Percentiles rank a stretch among this genome's conserved stretches.
Evolutionary conservation across 2,329 filamentous ascomycete genomes (phyloP).

Genomic region (Diaporthe ilicicola): DNA sequence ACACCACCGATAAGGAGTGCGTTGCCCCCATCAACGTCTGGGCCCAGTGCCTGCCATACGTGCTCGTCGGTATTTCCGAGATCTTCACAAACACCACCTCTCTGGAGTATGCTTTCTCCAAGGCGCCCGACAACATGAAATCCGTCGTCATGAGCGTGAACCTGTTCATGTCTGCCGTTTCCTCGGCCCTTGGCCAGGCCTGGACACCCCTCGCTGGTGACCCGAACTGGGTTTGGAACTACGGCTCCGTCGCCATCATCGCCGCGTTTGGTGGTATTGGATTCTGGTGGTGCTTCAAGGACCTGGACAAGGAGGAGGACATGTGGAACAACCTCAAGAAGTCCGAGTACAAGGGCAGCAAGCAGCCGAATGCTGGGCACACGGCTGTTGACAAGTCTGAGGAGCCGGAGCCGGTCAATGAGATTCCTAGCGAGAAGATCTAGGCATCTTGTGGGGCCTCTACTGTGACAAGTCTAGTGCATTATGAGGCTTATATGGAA

Average conservation of each 20-base stretch:
- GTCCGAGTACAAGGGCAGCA: conserved; percentile 51
- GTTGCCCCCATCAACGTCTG: conserved; percentile 72
- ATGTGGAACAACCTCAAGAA: conserved; percentile 68
- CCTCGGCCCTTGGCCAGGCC: conserved; percentile 75
- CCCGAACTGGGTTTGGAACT: conserved; percentile 77
- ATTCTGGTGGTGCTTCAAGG: conserved; percentile 75
- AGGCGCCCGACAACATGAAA: conserved; percentile 82
- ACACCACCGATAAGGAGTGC: conserved; percentile 53
- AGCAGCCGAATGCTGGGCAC: conserved; percentile 45
- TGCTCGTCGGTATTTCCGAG: conserved; percentile 61
- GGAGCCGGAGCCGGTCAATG: background rate
- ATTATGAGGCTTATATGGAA: no score
- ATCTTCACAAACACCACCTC: conserved; percentile 66
- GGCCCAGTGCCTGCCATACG: conserved; percentile 61
- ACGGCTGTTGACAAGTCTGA: conserved; percentile 13
- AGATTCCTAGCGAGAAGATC: conserved; percentile 25
- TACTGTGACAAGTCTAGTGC: no score
- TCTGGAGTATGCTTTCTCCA: conserved; percentile 80
- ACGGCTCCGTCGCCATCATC: conserved; percentile 68
- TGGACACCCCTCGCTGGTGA: conserved; percentile 69
- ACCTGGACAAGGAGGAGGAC: conserved; percentile 75
- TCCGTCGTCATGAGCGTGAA: conserved; percentile 76
- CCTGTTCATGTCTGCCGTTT: conserved; percentile 76
- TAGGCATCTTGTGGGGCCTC: background rate
- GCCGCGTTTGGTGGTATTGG: conserved; percentile 67